These are phyloP conservation scores for Penicillium sumatraense DNA, from an alignment of 2,329 filamentous ascomycete species.

Conservation along the genomic window DNA sequence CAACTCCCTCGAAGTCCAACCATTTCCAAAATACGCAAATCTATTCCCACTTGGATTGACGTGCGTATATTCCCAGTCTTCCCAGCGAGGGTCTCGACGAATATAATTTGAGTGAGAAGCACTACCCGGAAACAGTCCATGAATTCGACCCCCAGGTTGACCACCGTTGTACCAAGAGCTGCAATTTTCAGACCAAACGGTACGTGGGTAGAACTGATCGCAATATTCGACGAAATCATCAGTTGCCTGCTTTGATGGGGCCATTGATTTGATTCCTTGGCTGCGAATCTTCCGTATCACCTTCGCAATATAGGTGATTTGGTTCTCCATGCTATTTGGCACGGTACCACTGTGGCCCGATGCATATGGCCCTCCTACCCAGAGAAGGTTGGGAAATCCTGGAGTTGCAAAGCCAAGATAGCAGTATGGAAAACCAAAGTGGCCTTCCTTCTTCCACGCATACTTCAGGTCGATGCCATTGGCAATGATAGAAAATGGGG, in stretches of 20 bases:
- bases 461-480: slow-evolving; percentile 58
- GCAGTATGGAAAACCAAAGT: slow-evolving; percentile 67
- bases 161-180: slow-evolving; percentile 75
- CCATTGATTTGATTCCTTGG: slow-evolving; percentile 68
- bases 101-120: slow-evolving; percentile 66
- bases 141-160: slow-evolving; percentile 64
- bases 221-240: slow-evolving; percentile 58
- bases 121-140: slow-evolving; percentile 72
- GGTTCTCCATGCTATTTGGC: slow-evolving; percentile 68
- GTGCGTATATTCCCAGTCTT: slow-evolving; percentile 62
- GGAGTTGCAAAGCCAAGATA: slow-evolving; percentile 69
- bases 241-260: slow-evolving; percentile 61
- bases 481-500: slow-evolving; percentile 64
- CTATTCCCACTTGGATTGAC: slow-evolving; percentile 49
- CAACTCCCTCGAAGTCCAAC: slow-evolving; percentile 65
- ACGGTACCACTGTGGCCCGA: slow-evolving; percentile 68
- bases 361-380: slow-evolving; percentile 65
- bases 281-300: slow-evolving; percentile 68
- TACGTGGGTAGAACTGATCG: slow-evolving; percentile 57
- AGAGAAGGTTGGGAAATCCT: slow-evolving; percentile 70
- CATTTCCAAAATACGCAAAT: slow-evolving; percentile 67
- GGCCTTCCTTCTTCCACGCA: slow-evolving; percentile 61
- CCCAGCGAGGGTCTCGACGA: slow-evolving; percentile 61
- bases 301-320: slow-evolving; percentile 68
- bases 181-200: slow-evolving; percentile 58